Conservation (phyloP, 352 stramenopile genomes). For the Phytophthora idaei region DNA sequence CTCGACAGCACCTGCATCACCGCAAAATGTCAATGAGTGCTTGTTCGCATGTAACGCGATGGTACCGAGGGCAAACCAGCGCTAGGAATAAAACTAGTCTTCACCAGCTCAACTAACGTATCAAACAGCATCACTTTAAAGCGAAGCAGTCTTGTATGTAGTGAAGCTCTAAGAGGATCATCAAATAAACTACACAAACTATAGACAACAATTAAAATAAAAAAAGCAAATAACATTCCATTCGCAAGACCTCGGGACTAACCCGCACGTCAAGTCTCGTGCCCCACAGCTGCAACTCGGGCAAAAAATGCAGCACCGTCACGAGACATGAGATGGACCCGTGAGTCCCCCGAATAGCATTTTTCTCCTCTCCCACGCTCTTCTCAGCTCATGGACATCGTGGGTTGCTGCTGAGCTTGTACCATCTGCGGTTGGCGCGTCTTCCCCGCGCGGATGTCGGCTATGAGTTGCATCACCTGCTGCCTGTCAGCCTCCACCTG, state of each 20-base stretch:
- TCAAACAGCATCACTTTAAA: no score
- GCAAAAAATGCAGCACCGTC: conserved; percentile 18
- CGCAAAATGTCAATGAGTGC: conserved; percentile 3
- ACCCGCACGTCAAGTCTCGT: conserved; percentile 1
- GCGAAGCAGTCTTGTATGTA: no score
- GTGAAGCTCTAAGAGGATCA: no score
- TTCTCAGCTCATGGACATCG: conserved; percentile 54
- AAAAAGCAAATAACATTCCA: conserved; percentile 45
- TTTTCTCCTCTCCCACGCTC: background rate
- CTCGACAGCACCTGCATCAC: conserved; percentile 22
- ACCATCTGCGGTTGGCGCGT: conserved; percentile 42
- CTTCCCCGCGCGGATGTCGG: conserved; percentile 70
- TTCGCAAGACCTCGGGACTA: conserved; percentile 21
- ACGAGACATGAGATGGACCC: conserved; percentile 2
- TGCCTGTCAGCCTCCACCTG: conserved; percentile 80
- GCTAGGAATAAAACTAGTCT: conserved; percentile 8
- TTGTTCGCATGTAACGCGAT: conserved; percentile 23
- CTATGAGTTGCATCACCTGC: conserved; percentile 80
- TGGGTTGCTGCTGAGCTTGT: conserved; percentile 42
- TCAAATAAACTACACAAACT: background rate
- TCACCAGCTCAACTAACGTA: background rate
- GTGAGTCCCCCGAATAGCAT: conserved; percentile 4
- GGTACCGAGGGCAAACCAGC: background rate
- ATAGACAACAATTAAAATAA: conserved; percentile 13
- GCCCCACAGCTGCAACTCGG: conserved; percentile 9